Base-by-base conservation (phyloP, 805 yeast species). In the Hanseniaspora pseudoguilliermondii region DNA sequence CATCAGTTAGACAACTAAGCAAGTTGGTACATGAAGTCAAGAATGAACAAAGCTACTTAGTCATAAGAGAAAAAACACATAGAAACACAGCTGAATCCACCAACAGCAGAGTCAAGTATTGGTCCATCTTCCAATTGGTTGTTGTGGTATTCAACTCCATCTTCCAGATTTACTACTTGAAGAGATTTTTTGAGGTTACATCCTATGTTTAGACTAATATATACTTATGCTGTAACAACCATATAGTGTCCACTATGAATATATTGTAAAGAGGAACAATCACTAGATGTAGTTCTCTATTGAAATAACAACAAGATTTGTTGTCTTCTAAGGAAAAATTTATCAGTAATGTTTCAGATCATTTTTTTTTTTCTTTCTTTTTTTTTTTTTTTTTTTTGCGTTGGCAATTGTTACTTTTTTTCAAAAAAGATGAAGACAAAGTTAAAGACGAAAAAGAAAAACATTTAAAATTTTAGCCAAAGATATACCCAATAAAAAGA, bases 71-170 rank as follows among this genome's bases (percentile, higher is more conserved):
- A 73, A 84, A 97, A 74, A 86, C 95, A 16, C 98, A 91, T 71
- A 85, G 98, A 79, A 93, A 91, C 73, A 91, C 98, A 10, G 97
- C 98, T 6, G 98, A 91, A 73, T 86, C 95, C 25, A 91, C 98
- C 47, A 91, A 91, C 71, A 84, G 93, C 55, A 82, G 98, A 65
- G 97, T 91, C 61, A 91, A 91, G 71, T 93, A 95, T 87, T 91
- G 98, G 98, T 86, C 96, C 29, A 76, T 87, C 35, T 84, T 90
- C 77, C 98, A 91, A 74, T 75, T 93, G 60, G 64, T 82, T 53
- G 90, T 93, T 56, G 97, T 91, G 47, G 84, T 84, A 18, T 79
- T 77, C 59, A 93, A 89, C 74, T 86, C 96, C 29, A 63, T 90
- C 57, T 93, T 93, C 80, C 98, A 91, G 73, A 89, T 91, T 60